These are phyloP conservation scores for Solanum gandarillasii DNA, from an alignment of 257 asterid species.

Conservation along the genomic window DNA sequence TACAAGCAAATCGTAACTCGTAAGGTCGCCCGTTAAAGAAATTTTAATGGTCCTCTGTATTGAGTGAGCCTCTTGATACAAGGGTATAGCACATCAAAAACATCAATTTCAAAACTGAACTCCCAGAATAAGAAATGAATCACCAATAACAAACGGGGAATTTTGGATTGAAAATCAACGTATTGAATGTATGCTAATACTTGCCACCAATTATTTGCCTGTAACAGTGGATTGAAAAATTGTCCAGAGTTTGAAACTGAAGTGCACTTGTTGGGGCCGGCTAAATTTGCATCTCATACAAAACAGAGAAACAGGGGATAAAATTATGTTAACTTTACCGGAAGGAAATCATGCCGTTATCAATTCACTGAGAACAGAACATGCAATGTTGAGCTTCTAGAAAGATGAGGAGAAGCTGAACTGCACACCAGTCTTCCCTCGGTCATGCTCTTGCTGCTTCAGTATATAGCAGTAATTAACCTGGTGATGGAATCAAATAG, in stretches of 20 bases:
- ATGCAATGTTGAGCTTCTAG: constrained; percentile 11
- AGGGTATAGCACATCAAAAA: neutral
- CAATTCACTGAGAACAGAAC: neutral
- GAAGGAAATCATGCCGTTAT: neutral
- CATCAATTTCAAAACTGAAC: neutral
- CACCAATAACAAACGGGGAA: neutral
- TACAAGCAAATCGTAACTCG: neutral
- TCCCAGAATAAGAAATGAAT: neutral
- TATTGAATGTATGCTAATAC: neutral
- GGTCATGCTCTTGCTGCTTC: constrained; percentile 66
- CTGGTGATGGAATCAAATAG: constrained; percentile 23
- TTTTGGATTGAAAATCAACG: neutral
- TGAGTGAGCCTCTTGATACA: neutral
- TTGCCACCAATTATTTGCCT: neutral
- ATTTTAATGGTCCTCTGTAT: neutral
- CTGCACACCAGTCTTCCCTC: constrained; percentile 80
- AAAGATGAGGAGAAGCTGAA: constrained; percentile 79
- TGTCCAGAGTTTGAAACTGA: neutral
- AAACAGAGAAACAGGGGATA: neutral
- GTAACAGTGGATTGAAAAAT: neutral
- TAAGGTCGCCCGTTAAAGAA: neutral
- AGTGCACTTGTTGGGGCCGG: neutral
- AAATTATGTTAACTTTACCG: neutral
- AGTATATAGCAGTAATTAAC: constrained; percentile 72
- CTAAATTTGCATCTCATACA: neutral